Base-by-base conservation (phyloP, 371 early-diverging fungal species). In the Circinella umbellata region DNA sequence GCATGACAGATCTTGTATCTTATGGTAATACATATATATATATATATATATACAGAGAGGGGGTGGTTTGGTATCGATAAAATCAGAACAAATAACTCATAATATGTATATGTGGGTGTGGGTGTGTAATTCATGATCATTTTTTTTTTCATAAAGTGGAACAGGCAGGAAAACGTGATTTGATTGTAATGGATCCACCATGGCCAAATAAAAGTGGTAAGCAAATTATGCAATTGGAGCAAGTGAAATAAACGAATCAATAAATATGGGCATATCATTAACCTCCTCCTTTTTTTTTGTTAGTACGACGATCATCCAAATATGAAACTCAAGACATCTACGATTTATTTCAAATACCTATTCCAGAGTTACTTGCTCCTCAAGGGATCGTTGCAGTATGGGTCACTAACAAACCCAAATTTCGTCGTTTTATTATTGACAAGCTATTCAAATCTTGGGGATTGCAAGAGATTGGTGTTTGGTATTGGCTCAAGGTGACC, bases 131-230 rank as follows among this genome's bases (percentile, higher is more conserved):
- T 27, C 2, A 27, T 27, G 27, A 27, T 27, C 27, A n/a, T n/a
- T 27, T 42, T 42, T 42, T 42, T 9, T 11, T 42, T 11, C 6
- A 42, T 42, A 42, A 42, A 78, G 78, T 71, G 2, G 17, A 68
- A 15, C 63, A 63, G 27, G 27, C 68, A n/a, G 79, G 77, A 46
- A 83, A 82, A 10, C 91, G 85, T 63, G 85, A 88, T 69, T 67
- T 90, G 9, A 80, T 94, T 35, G 83, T 94, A 0, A 86, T 91
- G 86, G 94, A 94, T 70, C 93, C 93, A 39, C 94, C 94, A 35
- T 94, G 92, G 93, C 88, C 88, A 14, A 94, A 94, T 67, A 89
- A 84, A 59, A 82, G 82, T 57, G 84, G 84, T 80, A 80, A 69
- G 38, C 42, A 42, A 11, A 42, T 42, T 27, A 27, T 27, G 2